Evolutionary conservation across 2,329 filamentous ascomycete species (phyloP).

Genomic region (Hypomyces perniciosus): DNA sequence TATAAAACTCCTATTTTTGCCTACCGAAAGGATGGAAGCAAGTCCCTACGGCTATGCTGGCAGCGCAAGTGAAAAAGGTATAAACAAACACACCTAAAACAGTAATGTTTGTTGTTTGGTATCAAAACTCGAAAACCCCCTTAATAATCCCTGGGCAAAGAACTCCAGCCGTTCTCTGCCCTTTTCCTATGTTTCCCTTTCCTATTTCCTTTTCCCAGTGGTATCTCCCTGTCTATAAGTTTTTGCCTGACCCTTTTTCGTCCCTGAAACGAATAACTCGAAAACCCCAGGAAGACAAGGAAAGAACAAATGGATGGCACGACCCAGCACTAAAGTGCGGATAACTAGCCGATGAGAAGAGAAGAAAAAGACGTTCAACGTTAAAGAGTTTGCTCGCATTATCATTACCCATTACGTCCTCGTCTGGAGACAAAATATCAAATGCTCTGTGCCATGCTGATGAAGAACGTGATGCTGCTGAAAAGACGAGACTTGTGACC

Average conservation of each 20-base stretch:
- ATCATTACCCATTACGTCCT: constrained; percentile 19
- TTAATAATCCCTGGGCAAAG: not conserved
- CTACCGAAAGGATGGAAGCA: not conserved
- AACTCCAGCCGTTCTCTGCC: not conserved
- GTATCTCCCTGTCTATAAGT: not conserved
- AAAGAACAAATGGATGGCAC: not conserved
- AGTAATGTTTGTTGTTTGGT: too few relatives aligned
- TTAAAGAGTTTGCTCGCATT: constrained; percentile 11
- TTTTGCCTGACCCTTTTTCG: constrained; percentile 2
- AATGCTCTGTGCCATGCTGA: constrained; percentile 19
- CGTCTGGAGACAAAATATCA: constrained; percentile 1
- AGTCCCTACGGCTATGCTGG: too few relatives aligned
- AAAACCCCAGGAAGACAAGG: constrained; percentile 1
- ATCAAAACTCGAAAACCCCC: not conserved
- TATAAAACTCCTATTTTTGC: not conserved
- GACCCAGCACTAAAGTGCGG: not conserved
- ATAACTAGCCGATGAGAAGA: not conserved
- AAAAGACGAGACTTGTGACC: not conserved
- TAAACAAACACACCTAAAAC: not conserved
- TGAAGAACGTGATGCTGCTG: constrained; percentile 3
- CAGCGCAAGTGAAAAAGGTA: too few relatives aligned
- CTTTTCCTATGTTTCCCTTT: not conserved
- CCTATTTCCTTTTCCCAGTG: not conserved
- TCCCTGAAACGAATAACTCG: not conserved
- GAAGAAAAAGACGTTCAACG: not conserved